Conservation (phyloP, 345 rosid genomes). For the Rhizophora mangle region DNA sequence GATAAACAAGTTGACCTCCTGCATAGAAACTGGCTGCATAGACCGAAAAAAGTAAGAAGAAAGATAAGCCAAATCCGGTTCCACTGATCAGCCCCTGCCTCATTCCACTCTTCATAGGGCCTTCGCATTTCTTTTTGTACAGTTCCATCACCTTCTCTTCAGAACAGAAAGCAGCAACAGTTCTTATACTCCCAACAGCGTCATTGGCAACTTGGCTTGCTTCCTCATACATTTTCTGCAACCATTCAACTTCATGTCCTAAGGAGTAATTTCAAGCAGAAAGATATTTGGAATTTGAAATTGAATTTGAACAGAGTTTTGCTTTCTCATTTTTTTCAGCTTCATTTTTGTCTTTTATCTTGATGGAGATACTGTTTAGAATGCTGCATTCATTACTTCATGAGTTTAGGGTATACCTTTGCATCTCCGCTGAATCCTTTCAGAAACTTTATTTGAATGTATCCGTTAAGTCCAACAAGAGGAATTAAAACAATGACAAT, state of each 20-base stretch:
- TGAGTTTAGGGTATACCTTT: conserved; percentile 40
- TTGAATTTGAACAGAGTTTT: not conserved
- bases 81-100: conserved; percentile 78
- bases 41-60: conserved; percentile 53
- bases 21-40: conserved; percentile 69
- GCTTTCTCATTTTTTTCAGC: not conserved
- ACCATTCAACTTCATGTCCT: not conserved
- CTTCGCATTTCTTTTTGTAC: conserved; percentile 71
- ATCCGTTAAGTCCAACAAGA: conserved; percentile 56
- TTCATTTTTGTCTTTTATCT: not conserved
- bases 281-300: not conserved
- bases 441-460: conserved; percentile 55
- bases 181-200: conserved; percentile 85
- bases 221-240: conserved; percentile 80
- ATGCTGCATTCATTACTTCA: not conserved
- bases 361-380: not conserved
- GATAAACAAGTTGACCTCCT: conserved; percentile 62
- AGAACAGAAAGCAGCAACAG: conserved; percentile 85
- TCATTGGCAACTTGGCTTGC: conserved; percentile 93
- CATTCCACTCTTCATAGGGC: conserved; percentile 63
- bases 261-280: not conserved
- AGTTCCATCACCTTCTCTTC: conserved; percentile 79
- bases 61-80: conserved; percentile 63
- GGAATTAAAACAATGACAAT: conserved; percentile 64
- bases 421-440: conserved; percentile 77